A percentile compares a stretch with the other conserved stretches of the same genome.
Evolutionary conservation across 83 land plant genomes (phyloP).

Genomic region (Larix sibirica): DNA sequence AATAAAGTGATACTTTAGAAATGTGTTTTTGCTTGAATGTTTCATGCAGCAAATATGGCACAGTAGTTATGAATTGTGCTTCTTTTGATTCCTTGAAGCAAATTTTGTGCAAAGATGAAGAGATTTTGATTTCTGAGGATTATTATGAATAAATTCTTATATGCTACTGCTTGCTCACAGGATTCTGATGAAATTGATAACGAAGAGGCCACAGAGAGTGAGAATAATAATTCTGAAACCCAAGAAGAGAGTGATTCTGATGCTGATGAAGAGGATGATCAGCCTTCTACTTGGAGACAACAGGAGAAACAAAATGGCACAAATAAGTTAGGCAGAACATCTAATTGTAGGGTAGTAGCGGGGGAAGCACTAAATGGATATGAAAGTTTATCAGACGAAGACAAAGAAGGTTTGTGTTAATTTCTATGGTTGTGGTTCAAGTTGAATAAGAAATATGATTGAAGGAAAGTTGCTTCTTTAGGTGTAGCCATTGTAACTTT

Average conservation of each 20-base stretch:
- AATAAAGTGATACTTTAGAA: too few species aligned
- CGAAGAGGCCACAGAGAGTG: slow-evolving; percentile 7
- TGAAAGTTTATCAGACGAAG: slow-evolving; percentile 23
- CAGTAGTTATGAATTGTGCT: background rate
- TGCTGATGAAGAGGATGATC: slow-evolving; percentile 29
- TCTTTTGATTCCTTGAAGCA: background rate
- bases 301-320: background rate
- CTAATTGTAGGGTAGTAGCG: slow-evolving; percentile 7
- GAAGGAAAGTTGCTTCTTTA: background rate
- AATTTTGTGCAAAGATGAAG: background rate
- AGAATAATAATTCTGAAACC: background rate
- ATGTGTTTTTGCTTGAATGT: too few species aligned
- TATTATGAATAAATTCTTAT: background rate
- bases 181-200: slow-evolving; percentile 26
- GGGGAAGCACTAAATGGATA: slow-evolving; percentile 20
- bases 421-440: background rate
- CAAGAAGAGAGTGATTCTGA: too few species aligned
- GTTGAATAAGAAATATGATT: background rate
- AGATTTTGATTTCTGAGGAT: background rate
- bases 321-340: background rate
- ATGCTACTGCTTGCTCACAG: slow-evolving; percentile 13
- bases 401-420: background rate
- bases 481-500: too few species aligned
- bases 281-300: background rate
- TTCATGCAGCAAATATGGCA: too few species aligned